phyloP scores from a whole-genome alignment of 805 yeast genomes.

The Saccharomycopsis fermentans region DNA sequence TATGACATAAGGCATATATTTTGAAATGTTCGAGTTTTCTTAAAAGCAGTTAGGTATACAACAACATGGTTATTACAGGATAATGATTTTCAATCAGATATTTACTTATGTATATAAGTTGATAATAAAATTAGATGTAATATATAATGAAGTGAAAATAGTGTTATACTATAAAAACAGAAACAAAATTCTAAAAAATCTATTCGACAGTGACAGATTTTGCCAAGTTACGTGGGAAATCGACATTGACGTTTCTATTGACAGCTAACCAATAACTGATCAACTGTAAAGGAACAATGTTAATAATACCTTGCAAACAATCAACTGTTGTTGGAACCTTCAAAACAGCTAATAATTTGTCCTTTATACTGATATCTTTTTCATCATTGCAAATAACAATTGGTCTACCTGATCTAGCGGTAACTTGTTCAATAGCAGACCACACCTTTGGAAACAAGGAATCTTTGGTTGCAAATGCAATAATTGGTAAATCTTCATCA shows the following conservation, averaged over 20 bases:
- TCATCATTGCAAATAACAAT: constrained; percentile 82
- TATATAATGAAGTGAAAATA: background rate
- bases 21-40: too few species aligned
- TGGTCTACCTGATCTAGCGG: constrained; percentile 96
- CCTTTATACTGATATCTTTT: constrained; percentile 53
- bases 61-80: too few species aligned
- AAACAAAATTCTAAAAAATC: background rate
- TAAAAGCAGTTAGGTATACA: too few species aligned
- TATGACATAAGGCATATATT: too few species aligned
- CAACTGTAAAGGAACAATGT: constrained; percentile 89
- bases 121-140: background rate
- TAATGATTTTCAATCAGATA: too few species aligned
- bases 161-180: background rate
- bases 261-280: constrained; percentile 97
- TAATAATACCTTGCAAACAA: constrained; percentile 92
- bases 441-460: constrained; percentile 92
- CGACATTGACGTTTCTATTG: constrained; percentile 90
- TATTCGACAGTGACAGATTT: constrained; percentile 88
- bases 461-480: constrained; percentile 94
- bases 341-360: constrained; percentile 55
- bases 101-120: background rate
- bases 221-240: constrained; percentile 97
- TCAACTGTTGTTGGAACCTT: constrained; percentile 95
- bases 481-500: constrained; percentile 86
- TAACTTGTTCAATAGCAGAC: constrained; percentile 93